phyloP scores from a whole-genome alignment of 148 eudicot species.

The Nepenthes mirabilis region DNA sequence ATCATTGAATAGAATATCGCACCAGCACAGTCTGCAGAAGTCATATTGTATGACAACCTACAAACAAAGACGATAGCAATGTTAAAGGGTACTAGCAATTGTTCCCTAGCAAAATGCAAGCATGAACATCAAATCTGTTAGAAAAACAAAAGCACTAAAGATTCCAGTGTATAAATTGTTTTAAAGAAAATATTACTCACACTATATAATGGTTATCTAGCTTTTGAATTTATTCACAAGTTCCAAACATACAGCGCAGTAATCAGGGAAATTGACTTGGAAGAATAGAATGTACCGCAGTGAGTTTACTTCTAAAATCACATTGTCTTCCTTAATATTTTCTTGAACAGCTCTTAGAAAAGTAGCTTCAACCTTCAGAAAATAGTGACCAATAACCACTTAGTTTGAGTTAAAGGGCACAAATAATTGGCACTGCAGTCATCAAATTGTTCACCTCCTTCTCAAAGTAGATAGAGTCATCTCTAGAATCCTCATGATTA shows the following conservation, averaged over 20 bases:
- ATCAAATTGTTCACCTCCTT: constrained; percentile 46
- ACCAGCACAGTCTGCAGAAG: constrained; percentile 71
- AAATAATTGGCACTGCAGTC: neutral
- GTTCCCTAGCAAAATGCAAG: neutral
- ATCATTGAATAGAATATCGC: constrained; percentile 81
- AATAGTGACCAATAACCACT: constrained; percentile 3
- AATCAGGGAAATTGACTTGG: neutral
- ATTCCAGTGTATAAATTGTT: no score
- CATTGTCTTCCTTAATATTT: constrained; percentile 56
- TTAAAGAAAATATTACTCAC: no score
- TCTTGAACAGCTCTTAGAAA: constrained; percentile 78
- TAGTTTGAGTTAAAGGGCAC: constrained; percentile 4
- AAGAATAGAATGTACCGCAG: constrained; percentile 40
- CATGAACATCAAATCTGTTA: neutral
- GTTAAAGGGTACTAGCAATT: neutral
- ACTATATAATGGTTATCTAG: no score
- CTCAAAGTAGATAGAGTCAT: constrained; percentile 56
- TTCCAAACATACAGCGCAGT: neutral
- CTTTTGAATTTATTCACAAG: neutral
- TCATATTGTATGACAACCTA: constrained; percentile 80
- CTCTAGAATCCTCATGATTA: constrained; percentile 38
- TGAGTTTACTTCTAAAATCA: constrained; percentile 78
- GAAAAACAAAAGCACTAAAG: neutral
- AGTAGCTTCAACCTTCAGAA: constrained; percentile 77
- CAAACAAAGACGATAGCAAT: constrained; percentile 6